A percentile compares a stretch with the other conserved stretches of the same genome.
Conservation (phyloP, 768 basidiomycete genomes). For the Clitopilus passeckerianus region DNA sequence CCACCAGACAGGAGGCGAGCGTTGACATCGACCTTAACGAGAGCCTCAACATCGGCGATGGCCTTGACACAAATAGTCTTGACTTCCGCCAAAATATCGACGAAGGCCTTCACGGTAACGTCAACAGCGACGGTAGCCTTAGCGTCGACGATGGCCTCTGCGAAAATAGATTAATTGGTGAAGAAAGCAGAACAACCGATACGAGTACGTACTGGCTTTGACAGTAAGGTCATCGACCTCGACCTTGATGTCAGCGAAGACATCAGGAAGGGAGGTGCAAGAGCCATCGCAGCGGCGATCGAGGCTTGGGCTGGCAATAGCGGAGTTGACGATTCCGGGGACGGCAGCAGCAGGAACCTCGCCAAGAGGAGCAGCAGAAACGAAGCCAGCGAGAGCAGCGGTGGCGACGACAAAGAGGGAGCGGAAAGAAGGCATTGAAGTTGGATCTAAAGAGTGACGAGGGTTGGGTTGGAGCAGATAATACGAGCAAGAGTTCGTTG, state of each 20-base stretch:
- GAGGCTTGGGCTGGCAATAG: not conserved
- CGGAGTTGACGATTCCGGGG: not conserved
- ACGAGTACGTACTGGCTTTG: not conserved
- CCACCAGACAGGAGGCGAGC: not conserved
- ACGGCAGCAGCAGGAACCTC: conserved; percentile 9
- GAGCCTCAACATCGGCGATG: conserved; percentile 2
- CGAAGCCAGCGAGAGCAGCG: conserved; percentile 11
- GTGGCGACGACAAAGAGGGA: conserved; percentile 13
- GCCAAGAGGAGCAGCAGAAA: conserved; percentile 11
- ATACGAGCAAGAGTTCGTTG: not conserved
- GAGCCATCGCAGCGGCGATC: not conserved
- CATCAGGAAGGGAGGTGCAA: not conserved
- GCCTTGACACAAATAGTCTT: conserved; percentile 1
- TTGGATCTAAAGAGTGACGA: not conserved
- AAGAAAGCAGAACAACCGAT: not conserved
- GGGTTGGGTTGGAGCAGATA: not conserved
- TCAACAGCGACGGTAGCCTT: not conserved
- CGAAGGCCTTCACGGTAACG: not conserved
- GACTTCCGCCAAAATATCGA: not conserved
- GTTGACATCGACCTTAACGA: not conserved
- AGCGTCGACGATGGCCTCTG: not conserved
- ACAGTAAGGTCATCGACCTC: not conserved
- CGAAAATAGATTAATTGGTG: not conserved
- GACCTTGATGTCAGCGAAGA: not conserved
- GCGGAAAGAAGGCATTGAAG: conserved; percentile 16